phyloP scores from a whole-genome alignment of 1,139 yeast species.

The Hansenula sp. region DNA sequence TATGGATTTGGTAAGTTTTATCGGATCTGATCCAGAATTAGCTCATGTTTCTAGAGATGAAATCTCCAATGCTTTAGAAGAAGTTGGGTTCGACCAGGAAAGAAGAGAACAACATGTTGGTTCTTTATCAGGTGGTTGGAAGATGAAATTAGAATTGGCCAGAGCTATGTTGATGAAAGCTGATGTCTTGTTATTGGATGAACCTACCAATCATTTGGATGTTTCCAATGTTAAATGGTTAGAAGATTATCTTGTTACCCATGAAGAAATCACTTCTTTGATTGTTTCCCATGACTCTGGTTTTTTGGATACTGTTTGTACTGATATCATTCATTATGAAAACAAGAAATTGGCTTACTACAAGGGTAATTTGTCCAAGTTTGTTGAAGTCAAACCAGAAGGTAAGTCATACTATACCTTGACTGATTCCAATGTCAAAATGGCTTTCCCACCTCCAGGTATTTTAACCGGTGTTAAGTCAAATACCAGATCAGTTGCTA shows the following conservation, averaged over 20 bases:
- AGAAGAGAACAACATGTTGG: slow-evolving; percentile 89
- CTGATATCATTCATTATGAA: slow-evolving; percentile 95
- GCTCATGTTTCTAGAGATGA: slow-evolving; percentile 57
- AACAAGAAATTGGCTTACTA: slow-evolving; percentile 91
- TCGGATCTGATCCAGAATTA: slow-evolving; percentile 87
- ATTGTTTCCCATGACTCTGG: slow-evolving; percentile 98
- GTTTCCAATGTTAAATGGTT: slow-evolving; percentile 92
- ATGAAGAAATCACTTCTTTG: slow-evolving; percentile 85
- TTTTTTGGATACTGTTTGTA: slow-evolving; percentile 91
- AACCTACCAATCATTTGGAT: slow-evolving; percentile 98
- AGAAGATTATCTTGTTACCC: slow-evolving; percentile 75
- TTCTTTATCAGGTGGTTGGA: slow-evolving; percentile 97
- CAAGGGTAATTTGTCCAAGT: slow-evolving; percentile 91
- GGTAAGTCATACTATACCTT: slow-evolving; percentile 96
- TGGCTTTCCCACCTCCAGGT: slow-evolving; percentile 99
- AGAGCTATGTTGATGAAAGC: slow-evolving; percentile 99
- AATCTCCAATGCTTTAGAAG: slow-evolving; percentile 68
- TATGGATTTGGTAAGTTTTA: slow-evolving; percentile 80
- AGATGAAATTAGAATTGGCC: slow-evolving; percentile 96
- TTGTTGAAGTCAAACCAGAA: slow-evolving; percentile 90
- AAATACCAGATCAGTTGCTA: slow-evolving; percentile 90
- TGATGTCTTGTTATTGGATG: slow-evolving; percentile 89
- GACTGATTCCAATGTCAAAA: slow-evolving; percentile 87
- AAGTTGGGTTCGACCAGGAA: slow-evolving; percentile 90
- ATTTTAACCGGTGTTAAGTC: slow-evolving; percentile 94